Conservation (phyloP, 1,284 basidiomycete genomes). For the Ustilago cynodontis region DNA sequence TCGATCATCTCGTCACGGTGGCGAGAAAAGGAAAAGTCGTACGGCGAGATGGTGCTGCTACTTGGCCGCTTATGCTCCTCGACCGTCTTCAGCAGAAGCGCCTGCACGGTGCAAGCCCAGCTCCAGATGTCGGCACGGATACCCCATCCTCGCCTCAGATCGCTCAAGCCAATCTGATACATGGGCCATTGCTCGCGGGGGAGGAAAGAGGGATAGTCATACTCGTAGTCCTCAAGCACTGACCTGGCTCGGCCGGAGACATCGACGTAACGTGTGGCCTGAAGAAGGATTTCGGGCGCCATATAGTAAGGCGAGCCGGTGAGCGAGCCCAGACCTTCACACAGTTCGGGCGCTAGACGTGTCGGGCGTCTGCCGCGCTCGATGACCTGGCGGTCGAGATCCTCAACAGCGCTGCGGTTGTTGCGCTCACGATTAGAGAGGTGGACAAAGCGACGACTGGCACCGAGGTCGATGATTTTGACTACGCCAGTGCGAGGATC, state of each 20-base stretch:
- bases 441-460: conserved; percentile 57
- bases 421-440: conserved; percentile 54
- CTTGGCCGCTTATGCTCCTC: conserved; percentile 34
- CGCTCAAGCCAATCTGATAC: conserved; percentile 48
- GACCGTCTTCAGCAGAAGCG: conserved; percentile 50
- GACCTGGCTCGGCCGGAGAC: conserved; percentile 37
- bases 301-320: conserved; percentile 63
- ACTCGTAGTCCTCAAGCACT: conserved; percentile 59
- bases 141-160: conserved; percentile 59
- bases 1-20: conserved; percentile 50
- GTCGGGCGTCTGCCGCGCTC: conserved; percentile 5
- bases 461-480: conserved; percentile 61
- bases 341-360: conserved; percentile 33
- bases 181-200: conserved; percentile 25
- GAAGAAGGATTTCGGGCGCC: conserved; percentile 63
- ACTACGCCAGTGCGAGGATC: conserved; percentile 55
- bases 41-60: conserved; percentile 56
- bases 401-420: conserved; percentile 54
- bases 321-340: conserved; percentile 59
- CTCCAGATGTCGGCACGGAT: conserved; percentile 62
- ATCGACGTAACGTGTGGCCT: conserved; percentile 56
- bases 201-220: conserved; percentile 33
- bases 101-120: conserved; percentile 61
- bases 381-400: conserved; percentile 39
- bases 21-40: conserved; percentile 60